These are phyloP conservation scores for Penicillium sclerotiorum DNA, from an alignment of 2,329 filamentous ascomycete genomes.

Conservation along the genomic window DNA sequence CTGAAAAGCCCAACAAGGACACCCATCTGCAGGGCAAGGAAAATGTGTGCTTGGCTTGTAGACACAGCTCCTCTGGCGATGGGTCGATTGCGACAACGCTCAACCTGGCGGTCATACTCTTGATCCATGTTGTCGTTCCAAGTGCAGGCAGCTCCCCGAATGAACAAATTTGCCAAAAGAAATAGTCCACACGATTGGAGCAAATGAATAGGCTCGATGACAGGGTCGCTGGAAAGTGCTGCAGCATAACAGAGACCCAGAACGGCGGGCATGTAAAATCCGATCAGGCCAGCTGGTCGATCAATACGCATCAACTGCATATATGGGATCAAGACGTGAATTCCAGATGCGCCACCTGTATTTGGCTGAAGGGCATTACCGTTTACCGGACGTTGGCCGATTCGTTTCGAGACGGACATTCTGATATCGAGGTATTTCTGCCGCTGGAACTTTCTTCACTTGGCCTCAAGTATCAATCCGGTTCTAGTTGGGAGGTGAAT, in stretches of 20 bases:
- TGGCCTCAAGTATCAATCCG: too few relatives aligned
- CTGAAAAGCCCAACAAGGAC: conserved; percentile 44
- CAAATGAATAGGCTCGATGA: conserved; percentile 60
- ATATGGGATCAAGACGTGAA: conserved; percentile 23
- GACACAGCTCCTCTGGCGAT: conserved; percentile 78
- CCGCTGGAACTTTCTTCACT: too few relatives aligned
- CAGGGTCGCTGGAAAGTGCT: conserved; percentile 51
- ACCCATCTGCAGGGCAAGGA: conserved; percentile 66
- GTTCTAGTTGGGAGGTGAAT: too few relatives aligned
- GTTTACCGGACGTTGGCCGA: too few relatives aligned
- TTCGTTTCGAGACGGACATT: too few relatives aligned
- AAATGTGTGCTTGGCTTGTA: conserved; percentile 70
- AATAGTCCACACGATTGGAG: conserved; percentile 66
- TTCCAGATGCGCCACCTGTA: too few relatives aligned
- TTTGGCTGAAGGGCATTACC: too few relatives aligned
- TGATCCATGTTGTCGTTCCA: conserved; percentile 93
- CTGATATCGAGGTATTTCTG: too few relatives aligned
- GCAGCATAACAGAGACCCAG: conserved; percentile 83
- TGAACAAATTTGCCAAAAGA: conserved; percentile 68
- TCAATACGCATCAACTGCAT: conserved; percentile 65
- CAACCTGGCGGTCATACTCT: conserved; percentile 79
- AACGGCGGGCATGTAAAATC: conserved; percentile 82
- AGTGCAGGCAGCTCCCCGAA: conserved; percentile 84
- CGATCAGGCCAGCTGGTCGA: conserved; percentile 80
- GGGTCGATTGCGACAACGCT: conserved; percentile 74